Percentiles rank a stretch among this genome's conserved stretches.
phyloP scores from a whole-genome alignment of 169 alveolate species.

The Cryptosporidium canis region DNA sequence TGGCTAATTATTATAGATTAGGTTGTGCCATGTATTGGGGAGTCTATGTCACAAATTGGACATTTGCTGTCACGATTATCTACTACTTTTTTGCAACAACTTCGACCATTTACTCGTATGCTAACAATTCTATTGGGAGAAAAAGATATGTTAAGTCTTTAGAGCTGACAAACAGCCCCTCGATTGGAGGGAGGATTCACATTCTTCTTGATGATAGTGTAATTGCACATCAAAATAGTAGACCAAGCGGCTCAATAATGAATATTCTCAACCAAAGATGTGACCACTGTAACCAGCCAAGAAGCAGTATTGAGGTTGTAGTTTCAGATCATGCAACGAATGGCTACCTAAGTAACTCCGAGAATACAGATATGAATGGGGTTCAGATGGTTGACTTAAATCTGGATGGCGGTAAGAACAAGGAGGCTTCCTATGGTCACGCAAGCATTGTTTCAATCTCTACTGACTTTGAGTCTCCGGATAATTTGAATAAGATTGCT shows the following conservation, averaged over 20 bases:
- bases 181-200: neutral
- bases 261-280: neutral
- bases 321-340: neutral
- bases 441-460: slow-evolving; percentile 56
- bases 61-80: slow-evolving; percentile 49
- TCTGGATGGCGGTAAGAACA: slow-evolving; percentile 2
- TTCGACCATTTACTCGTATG: slow-evolving; percentile 41
- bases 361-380: neutral
- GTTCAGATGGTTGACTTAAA: slow-evolving; percentile 16
- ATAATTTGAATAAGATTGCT: neutral
- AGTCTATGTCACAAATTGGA: slow-evolving; percentile 69
- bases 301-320: neutral
- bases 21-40: slow-evolving; percentile 53
- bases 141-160: slow-evolving; percentile 22
- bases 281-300: neutral
- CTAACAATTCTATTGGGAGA: slow-evolving; percentile 47
- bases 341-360: neutral
- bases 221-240: neutral
- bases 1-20: slow-evolving; percentile 13
- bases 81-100: slow-evolving; percentile 48
- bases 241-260: neutral
- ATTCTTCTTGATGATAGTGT: neutral
- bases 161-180: neutral
- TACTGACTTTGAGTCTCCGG: slow-evolving; percentile 46
- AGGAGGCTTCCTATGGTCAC: slow-evolving; percentile 44